Base-by-base conservation (phyloP, 1,284 basidiomycete species). In the Malassezia vespertilionis region DNA sequence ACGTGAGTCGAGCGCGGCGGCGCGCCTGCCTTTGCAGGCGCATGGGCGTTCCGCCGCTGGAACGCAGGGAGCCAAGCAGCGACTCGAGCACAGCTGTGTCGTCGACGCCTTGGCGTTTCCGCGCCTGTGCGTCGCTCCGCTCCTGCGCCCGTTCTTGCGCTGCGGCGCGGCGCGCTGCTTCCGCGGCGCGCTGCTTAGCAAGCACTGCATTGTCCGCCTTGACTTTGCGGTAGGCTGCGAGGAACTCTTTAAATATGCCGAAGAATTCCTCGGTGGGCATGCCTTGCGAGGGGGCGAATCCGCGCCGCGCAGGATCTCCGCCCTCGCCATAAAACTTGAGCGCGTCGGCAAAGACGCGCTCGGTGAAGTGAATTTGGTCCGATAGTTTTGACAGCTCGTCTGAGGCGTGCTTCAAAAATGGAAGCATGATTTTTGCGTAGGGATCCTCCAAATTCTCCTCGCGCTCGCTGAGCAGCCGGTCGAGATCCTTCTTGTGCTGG, bases 251-350 rank as follows among this genome's bases (percentile, higher is more conserved):
- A 38, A 70, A 70, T 40, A 70, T 64, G n/a, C 67, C 67, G 44
- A 70, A 70, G 54, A 70, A 70, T 50, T 70, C 67, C 33, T 70
- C 67, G 7, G 67, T 70, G 11, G 57, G 52, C 65, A 70, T 69
- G 12, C 46, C 31, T 46, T 67, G 59, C 38, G 51, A 49, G 12
- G 58, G 62, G 0, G 60, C 58, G 44, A 70, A 54, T 8, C 63
- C 63, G n/a, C 67, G 54, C 31, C 64, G 61, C 41, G 64, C 59
- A 14, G 65, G 64, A 41, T 68, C 67, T 5, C 56, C 54, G 0
- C 65, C 67, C 40, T 70, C 67, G n/a, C 67, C 67, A 56, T 67
- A 70, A 53, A 58, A 70, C 37, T 59, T 56, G 33, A 70, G 52
- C 33, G 64, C 64, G 18, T 70, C 67, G 40, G 45, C 45, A 45